Conservation (phyloP, 805 yeast genomes). For the Barnettozyma populi region DNA sequence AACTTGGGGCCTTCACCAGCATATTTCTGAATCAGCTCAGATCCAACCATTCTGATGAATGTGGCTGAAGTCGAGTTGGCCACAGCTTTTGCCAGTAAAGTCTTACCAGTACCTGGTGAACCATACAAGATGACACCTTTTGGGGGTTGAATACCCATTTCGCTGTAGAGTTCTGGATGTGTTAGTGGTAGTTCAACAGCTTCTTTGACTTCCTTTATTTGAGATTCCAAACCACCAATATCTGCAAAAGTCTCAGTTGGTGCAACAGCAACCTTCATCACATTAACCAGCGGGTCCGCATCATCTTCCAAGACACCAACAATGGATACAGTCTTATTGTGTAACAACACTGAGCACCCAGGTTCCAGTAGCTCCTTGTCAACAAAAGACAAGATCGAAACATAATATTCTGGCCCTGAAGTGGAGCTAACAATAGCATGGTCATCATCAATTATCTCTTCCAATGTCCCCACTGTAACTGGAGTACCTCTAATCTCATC, state of each 20-base stretch:
- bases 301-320: constrained; percentile 99
- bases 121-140: constrained; percentile 97
- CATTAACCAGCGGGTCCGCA: constrained; percentile 95
- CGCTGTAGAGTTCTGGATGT: constrained; percentile 95
- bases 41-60: constrained; percentile 91
- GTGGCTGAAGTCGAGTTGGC: constrained; percentile 98
- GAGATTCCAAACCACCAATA: constrained; percentile 92
- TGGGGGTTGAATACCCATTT: constrained; percentile 98
- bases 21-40: constrained; percentile 94
- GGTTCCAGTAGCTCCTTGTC: constrained; percentile 95
- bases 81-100: constrained; percentile 92
- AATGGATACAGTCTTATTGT: constrained; percentile 90
- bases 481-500: constrained; percentile 96
- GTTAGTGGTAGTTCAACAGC: constrained; percentile 93
- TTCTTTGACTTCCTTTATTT: constrained; percentile 96
- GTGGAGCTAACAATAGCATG: constrained; percentile 96
- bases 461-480: constrained; percentile 92
- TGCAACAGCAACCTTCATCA: constrained; percentile 96
- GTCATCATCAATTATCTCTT: constrained; percentile 96
- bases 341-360: constrained; percentile 91
- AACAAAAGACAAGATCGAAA: constrained; percentile 90
- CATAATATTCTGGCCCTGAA: constrained; percentile 96
- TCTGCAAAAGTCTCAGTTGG: constrained; percentile 97
- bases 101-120: constrained; percentile 98
- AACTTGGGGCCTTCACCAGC: constrained; percentile 97